Conservation (phyloP, 345 rosid species). For the Gossypium ekmanianum region DNA sequence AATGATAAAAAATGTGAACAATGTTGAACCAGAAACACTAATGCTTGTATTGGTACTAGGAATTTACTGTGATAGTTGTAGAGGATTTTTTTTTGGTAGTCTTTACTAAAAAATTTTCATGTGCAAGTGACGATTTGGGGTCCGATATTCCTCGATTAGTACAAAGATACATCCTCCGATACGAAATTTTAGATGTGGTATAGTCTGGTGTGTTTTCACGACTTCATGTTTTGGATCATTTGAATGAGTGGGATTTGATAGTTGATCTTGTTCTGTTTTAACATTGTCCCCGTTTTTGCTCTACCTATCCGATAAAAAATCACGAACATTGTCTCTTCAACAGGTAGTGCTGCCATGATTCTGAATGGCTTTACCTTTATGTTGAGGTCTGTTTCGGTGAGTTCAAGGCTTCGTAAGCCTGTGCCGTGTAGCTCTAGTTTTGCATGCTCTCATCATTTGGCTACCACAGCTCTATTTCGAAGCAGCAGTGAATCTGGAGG, state of each 20-base stretch:
- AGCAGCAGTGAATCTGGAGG: constrained; percentile 6
- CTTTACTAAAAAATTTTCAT: background rate
- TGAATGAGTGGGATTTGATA: background rate
- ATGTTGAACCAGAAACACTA: background rate
- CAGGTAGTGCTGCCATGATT: constrained; percentile 15
- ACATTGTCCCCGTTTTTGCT: background rate
- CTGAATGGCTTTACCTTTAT: background rate
- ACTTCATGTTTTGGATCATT: background rate
- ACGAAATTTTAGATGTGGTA: background rate
- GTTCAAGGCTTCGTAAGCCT: constrained; percentile 3
- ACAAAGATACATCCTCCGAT: background rate
- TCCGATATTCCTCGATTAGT: background rate
- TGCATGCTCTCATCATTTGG: background rate
- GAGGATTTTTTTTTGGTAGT: background rate
- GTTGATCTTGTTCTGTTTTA: background rate
- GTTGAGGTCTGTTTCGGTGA: background rate
- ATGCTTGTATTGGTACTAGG: constrained; percentile 5
- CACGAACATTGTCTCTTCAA: background rate
- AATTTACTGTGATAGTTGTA: background rate
- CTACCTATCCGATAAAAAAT: background rate
- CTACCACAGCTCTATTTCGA: background rate
- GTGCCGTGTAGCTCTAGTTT: background rate
- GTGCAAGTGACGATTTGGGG: background rate
- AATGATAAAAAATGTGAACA: constrained; percentile 2
- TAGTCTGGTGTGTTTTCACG: background rate